Evolutionary conservation across 306 rosid genomes (phyloP), one percentile per base, ranked within the genome.

Genomic region (Rubus idaeus): DNA sequence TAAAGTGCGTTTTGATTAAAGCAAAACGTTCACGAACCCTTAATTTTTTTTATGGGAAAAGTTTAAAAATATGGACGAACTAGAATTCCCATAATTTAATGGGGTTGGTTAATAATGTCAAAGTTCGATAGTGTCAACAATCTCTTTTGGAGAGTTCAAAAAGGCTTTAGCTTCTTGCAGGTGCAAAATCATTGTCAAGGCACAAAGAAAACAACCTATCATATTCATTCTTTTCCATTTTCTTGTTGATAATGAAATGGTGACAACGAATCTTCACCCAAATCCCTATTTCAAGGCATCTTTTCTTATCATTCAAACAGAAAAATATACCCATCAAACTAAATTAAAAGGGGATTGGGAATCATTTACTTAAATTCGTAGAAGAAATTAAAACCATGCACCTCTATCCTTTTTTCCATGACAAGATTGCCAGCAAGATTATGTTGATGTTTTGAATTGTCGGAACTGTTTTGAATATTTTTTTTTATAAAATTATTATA

Each of bases 111-210:
- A 45, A 76, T 35, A 81, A 81, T 63, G 84, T 76, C 77, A 76
- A 81, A 62, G 74, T 45, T 64, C 53, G 84, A 77, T 75, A 9
- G 37, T 52, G 82, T 72, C 84, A 75, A 77, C 72, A 68, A 30
- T 68, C 72, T 67, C 77, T 20, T 23, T 73, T 76, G 71, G 46
- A 5, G 74, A 70, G 63, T 72, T 72, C 65, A 63, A 73, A 70
- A 78, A 71, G 78, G 46, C 71, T 72, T 30, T 14, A 72, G 45
- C 76, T 74, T 41, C 68, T 6, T 61, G 53, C 74, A 49, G 84
- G 81, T 76, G 82, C 47, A 62, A 47, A 50, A 85, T 82, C 86
- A 79, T 68, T 76, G 78, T 84, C 88, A 81, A 63, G 41, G 30
- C 58, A 30, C 35, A 30, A 30, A 30, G 35, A 30, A 30, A 30